Evolutionary conservation across 305 asterid genomes (phyloP).

Genomic region (Solanum chacoense): DNA sequence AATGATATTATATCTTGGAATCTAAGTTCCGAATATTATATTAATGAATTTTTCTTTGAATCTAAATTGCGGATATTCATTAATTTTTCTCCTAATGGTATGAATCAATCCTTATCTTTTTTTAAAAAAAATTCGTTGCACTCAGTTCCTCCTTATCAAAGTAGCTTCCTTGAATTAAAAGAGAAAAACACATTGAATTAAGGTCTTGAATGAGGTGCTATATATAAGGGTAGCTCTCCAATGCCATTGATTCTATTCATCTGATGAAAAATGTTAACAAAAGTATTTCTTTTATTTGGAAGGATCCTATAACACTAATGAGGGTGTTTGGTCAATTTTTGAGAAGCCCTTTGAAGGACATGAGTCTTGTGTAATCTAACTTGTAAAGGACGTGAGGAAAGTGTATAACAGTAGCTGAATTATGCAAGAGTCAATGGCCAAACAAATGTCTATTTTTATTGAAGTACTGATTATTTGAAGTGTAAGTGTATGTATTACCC

Average conservation of each 20-base stretch:
- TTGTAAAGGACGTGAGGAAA: neutral
- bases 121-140: no score
- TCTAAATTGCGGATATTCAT: neutral
- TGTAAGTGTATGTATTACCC: neutral
- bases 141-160: neutral
- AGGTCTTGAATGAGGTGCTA: neutral
- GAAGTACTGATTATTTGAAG: neutral
- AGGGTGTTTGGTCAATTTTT: neutral
- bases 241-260: neutral
- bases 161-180: neutral
- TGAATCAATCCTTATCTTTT: neutral
- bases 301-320: neutral
- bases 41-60: neutral
- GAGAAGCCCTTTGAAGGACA: neutral
- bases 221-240: neutral
- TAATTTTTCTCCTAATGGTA: neutral
- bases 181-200: neutral
- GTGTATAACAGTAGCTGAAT: neutral
- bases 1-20: neutral
- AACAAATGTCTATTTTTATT: neutral
- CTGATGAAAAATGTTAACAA: neutral
- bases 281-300: neutral
- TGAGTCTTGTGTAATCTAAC: neutral
- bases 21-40: neutral
- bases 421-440: neutral